Percentiles rank a stretch among this genome's conserved stretches.
These are phyloP conservation scores for Kokia cookei DNA, from an alignment of 441 rosid genomes.

Conservation along the genomic window DNA sequence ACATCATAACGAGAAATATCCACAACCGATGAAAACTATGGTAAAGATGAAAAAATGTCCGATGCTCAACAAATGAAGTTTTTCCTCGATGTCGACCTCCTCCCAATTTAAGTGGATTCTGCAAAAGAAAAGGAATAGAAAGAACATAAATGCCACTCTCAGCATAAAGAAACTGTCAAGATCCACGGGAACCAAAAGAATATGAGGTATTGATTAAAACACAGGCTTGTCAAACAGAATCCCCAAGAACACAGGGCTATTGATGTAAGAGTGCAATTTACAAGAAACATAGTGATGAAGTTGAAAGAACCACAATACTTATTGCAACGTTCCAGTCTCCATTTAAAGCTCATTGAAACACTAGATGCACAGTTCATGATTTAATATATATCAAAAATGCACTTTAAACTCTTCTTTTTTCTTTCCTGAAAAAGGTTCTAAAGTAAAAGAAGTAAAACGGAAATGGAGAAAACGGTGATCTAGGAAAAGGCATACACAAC, in stretches of 20 bases:
- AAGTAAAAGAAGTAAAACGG: not conserved
- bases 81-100: slow-evolving; percentile 73
- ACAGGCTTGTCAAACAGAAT: not conserved
- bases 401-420: not conserved
- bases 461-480: not conserved
- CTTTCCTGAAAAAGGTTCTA: not conserved
- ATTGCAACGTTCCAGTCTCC: not conserved
- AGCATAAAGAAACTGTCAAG: not conserved
- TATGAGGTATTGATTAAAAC: not conserved
- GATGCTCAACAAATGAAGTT: slow-evolving; percentile 98
- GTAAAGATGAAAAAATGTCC: slow-evolving; percentile 93
- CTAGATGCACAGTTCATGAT: slow-evolving; percentile 1
- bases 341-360: not conserved
- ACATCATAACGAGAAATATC: slow-evolving; percentile 97
- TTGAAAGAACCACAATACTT: not conserved
- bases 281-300: not conserved
- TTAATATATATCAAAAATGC: not conserved
- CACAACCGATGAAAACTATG: slow-evolving; percentile 98
- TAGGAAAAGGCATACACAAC: not conserved
- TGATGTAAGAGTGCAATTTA: not conserved
- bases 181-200: not conserved
- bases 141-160: not conserved
- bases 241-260: not conserved
- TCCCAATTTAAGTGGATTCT: slow-evolving; percentile 67
- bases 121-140: slow-evolving; percentile 6